Percentiles rank a stretch among this genome's conserved stretches.
Evolutionary conservation across 495 filamentous ascomycete genomes (phyloP).

Genomic region (Lindgomyces ingoldianus): DNA sequence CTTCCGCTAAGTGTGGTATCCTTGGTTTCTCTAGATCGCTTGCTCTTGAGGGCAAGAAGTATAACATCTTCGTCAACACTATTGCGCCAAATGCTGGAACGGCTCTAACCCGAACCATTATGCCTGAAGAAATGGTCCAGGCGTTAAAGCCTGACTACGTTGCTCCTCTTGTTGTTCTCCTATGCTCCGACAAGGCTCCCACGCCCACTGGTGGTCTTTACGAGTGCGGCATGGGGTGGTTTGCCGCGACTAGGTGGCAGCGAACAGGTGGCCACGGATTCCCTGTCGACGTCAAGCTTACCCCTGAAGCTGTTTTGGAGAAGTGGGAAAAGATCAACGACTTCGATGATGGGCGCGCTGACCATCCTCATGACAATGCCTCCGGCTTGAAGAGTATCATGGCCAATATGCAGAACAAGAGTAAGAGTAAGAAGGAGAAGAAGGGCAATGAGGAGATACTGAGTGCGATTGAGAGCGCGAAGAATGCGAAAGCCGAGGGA

Average conservation of each 20-base stretch:
- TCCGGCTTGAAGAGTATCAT: conserved; percentile 84
- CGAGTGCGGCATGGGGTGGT: conserved; percentile 96
- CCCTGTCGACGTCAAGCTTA: conserved; percentile 83
- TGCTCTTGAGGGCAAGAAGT: conserved; percentile 90
- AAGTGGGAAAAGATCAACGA: conserved; percentile 77
- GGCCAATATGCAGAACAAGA: conserved; percentile 83
- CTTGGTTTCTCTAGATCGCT: conserved; percentile 92
- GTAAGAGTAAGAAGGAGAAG: conserved; percentile 41
- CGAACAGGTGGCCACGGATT: conserved; percentile 87
- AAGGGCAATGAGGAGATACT: conserved; percentile 53
- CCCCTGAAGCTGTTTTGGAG: conserved; percentile 80
- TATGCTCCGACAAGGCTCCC: conserved; percentile 86
- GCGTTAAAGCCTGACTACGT: conserved; percentile 99
- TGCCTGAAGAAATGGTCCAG: conserved; percentile 97
- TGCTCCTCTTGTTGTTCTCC: conserved; percentile 84
- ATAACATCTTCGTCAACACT: conserved; percentile 98
- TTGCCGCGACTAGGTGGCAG: conserved; percentile 91
- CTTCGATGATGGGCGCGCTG: conserved; percentile 88
- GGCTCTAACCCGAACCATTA: conserved; percentile 90
- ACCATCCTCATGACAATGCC: conserved; percentile 77
- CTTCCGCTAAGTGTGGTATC: conserved; percentile 92
- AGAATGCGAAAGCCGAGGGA: conserved; percentile 68
- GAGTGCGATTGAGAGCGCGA: conserved; percentile 73
- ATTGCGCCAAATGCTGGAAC: conserved; percentile 98
- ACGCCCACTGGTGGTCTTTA: conserved; percentile 88